A percentile compares a stretch with the other conserved stretches of the same genome.
phyloP scores from a whole-genome alignment of 139 green algal species.

The Micromonas commoda region DNA sequence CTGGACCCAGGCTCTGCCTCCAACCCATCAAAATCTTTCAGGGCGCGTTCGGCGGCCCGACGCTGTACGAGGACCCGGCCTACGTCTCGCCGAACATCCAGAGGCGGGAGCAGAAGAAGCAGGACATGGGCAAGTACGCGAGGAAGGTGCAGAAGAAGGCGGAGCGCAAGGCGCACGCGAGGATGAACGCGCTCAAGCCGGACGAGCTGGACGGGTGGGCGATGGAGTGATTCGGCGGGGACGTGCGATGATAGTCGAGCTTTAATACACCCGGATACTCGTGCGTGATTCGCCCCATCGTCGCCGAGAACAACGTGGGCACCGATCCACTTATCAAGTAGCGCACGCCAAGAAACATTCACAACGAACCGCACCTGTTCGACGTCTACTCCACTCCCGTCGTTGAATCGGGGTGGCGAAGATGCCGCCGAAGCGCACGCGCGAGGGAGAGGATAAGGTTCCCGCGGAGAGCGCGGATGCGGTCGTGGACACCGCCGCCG shows the following conservation, averaged over 20 bases:
- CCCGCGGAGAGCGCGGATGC: too few relatives aligned
- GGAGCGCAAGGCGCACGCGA: conserved; percentile 49
- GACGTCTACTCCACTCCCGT: too few relatives aligned
- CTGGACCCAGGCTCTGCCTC: conserved; percentile 82
- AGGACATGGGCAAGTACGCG: conserved; percentile 66
- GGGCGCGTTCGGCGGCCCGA: conserved; percentile 74
- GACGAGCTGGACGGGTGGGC: conserved; percentile 7
- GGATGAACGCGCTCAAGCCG: neutral
- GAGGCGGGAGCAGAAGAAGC: conserved; percentile 60
- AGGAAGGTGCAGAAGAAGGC: conserved; percentile 61
- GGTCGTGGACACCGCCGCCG: neutral
- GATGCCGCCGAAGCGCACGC: neutral
- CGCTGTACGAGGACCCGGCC: conserved; percentile 83
- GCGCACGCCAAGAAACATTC: too few relatives aligned
- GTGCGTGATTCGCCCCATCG: too few relatives aligned
- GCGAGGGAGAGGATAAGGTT: neutral
- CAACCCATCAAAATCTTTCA: conserved; percentile 87
- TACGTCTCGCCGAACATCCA: conserved; percentile 89
- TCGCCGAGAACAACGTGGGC: too few relatives aligned
- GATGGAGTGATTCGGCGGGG: neutral
- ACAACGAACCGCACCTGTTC: too few relatives aligned
- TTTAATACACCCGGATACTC: too few relatives aligned
- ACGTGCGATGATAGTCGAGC: too few relatives aligned
- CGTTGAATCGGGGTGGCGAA: too few relatives aligned
- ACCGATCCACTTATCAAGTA: too few relatives aligned